phyloP scores from a whole-genome alignment of 2,329 filamentous ascomycete genomes.

The Zymoseptoria ardabiliae region DNA sequence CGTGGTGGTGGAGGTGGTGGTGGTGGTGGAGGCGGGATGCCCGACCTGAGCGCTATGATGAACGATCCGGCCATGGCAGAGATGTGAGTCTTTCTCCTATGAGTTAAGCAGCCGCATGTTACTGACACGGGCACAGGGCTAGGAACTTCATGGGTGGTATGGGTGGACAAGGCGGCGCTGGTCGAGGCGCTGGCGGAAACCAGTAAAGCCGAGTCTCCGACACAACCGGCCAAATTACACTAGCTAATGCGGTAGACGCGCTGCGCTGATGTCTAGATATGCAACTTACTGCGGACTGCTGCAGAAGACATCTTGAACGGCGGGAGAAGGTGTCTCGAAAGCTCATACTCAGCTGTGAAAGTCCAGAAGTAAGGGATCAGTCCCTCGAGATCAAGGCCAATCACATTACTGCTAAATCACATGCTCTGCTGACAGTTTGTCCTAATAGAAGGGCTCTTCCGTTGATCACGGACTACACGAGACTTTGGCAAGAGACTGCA shows the following conservation, averaged over 20 bases:
- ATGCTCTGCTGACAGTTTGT: too few species aligned
- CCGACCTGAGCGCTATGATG: slow-evolving; percentile 80
- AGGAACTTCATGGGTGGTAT: slow-evolving; percentile 60
- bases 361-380: not conserved
- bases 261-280: not conserved
- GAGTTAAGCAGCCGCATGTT: not conserved
- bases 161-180: slow-evolving; percentile 33
- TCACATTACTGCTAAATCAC: too few species aligned
- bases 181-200: slow-evolving; percentile 6
- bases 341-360: not conserved
- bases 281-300: not conserved
- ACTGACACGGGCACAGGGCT: slow-evolving; percentile 43
- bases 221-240: not conserved
- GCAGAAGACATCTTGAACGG: not conserved
- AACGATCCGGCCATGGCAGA: slow-evolving; percentile 85
- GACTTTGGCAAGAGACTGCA: too few species aligned
- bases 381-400: not conserved
- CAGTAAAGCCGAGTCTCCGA: not conserved
- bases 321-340: not conserved
- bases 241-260: not conserved
- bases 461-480: too few species aligned
- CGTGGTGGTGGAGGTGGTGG: slow-evolving; percentile 29
- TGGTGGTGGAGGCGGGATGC: slow-evolving; percentile 67
- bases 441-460: too few species aligned
- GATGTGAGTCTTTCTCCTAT: slow-evolving; percentile 61